Evolutionary conservation across 495 filamentous ascomycete genomes (phyloP).

Genomic region (Tuber microsphaerosporum): DNA sequence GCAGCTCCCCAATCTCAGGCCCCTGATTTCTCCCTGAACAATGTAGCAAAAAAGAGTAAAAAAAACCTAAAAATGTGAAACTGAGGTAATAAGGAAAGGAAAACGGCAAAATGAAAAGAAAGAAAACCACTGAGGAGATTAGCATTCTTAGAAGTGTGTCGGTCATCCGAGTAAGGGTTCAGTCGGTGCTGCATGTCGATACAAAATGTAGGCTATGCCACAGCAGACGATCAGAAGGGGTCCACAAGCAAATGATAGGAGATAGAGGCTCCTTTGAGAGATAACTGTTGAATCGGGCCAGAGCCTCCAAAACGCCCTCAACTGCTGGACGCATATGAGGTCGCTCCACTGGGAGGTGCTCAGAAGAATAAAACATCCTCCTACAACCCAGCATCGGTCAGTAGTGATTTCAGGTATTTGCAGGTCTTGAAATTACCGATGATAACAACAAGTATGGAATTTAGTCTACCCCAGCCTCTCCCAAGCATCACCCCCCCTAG

Average conservation of each 20-base stretch:
- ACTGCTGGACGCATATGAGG: no score
- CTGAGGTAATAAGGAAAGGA: not conserved
- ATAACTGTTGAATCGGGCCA: no score
- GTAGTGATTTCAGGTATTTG: no score
- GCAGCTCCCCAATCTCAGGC: not conserved
- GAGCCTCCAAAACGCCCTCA: no score
- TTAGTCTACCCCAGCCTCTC: slow-evolving; percentile 13
- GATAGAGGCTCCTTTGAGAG: no score
- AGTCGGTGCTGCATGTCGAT: not conserved
- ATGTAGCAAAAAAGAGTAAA: not conserved
- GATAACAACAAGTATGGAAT: slow-evolving; percentile 11
- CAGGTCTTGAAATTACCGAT: no score
- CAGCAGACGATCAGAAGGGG: no score
- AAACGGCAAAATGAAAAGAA: not conserved
- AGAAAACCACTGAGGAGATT: not conserved
- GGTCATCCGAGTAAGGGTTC: not conserved
- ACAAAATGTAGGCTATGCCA: not conserved
- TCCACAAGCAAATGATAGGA: no score
- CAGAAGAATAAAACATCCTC: no score
- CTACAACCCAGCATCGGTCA: no score
- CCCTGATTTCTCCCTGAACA: not conserved
- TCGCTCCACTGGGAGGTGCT: no score
- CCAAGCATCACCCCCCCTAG: slow-evolving; percentile 23
- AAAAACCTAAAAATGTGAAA: not conserved
- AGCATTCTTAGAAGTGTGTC: not conserved